Evolutionary conservation across 2,329 filamentous ascomycete species (phyloP), one percentile per base, ranked within the genome.

Genomic region (Colletotrichum acutatum): DNA sequence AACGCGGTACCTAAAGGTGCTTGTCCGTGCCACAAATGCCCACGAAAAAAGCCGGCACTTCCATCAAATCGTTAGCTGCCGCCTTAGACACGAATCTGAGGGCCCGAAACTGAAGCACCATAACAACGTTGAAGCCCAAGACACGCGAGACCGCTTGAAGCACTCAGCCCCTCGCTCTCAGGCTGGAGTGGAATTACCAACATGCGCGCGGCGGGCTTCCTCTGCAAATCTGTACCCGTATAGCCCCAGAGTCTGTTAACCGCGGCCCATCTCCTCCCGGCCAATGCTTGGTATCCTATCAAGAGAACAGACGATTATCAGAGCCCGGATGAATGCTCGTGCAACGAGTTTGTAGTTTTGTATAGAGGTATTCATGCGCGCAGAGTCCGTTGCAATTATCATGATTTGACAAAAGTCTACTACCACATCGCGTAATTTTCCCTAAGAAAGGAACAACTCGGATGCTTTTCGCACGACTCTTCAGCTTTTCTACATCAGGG

Each of bases 61-160:
- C 46, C 61, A 32, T 71, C 71, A 71, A 46, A 22, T 66, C 56
- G 37, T 58, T 73, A 73, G 71, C 66, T 70, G 59, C 67, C 71
- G 71, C 56, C 60, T 66, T 56, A 52, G 60, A 70, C 66, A 49
- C 24, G 14, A 32, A 42, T 59, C 70, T 56, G 66, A 64, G 32
- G 24, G 37, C 22, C 68, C 26, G 26, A 34, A 28, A 37, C 49
- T 34, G 49, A 49, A 22, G 19, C 14, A 42, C 37, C 37, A 7
- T 8, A 42, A 42, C 5, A 49, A 49, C 19, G 16, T n/a, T n/a
- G 19, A 49, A 49, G 19, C 42, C 19, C 42, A 49, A 49, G 42
- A 49, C 42, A 49, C 42, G 42, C 19, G 42, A 49, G 19, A 49
- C 42, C 1, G 19, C 8, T 49, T 49, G 42, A 49, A 19, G 42